A percentile compares a stretch with the other conserved stretches of the same genome.
These are phyloP conservation scores for Candida caryicola DNA, from an alignment of 805 yeast genomes.

Conservation along the genomic window DNA sequence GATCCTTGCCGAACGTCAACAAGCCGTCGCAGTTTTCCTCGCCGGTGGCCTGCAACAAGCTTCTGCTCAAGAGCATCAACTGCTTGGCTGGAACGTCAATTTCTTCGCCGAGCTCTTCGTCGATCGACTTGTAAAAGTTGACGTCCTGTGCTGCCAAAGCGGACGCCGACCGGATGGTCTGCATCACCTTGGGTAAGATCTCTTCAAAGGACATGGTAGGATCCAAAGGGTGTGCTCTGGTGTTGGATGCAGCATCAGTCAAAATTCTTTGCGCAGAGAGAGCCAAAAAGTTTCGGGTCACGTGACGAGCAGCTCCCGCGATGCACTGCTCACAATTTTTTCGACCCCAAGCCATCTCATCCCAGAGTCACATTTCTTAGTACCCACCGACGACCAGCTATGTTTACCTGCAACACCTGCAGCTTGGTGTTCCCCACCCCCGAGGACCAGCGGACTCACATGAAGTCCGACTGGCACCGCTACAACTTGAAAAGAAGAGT, in stretches of 20 bases:
- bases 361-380: no score
- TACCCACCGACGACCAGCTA: no score
- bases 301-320: neutral
- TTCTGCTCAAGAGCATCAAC: conserved; percentile 47
- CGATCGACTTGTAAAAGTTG: conserved; percentile 67
- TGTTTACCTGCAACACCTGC: conserved; percentile 41
- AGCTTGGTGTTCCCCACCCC: conserved; percentile 37
- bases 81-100: conserved; percentile 41
- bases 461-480: conserved; percentile 47
- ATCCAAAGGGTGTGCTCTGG: neutral
- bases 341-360: no score
- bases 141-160: conserved; percentile 78
- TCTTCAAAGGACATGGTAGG: conserved; percentile 9
- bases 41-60: conserved; percentile 34
- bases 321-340: neutral
- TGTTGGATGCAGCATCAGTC: no score
- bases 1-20: conserved; percentile 41
- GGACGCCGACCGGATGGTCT: conserved; percentile 62
- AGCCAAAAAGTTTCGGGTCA: no score
- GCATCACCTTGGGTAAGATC: conserved; percentile 48
- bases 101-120: conserved; percentile 39
- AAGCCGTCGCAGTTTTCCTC: conserved; percentile 25
- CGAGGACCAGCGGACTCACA: conserved; percentile 39
- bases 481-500: conserved; percentile 44
- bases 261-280: no score